Conservation (phyloP, 2,329 filamentous ascomycete species). For the Fusarium coffeatum region DNA sequence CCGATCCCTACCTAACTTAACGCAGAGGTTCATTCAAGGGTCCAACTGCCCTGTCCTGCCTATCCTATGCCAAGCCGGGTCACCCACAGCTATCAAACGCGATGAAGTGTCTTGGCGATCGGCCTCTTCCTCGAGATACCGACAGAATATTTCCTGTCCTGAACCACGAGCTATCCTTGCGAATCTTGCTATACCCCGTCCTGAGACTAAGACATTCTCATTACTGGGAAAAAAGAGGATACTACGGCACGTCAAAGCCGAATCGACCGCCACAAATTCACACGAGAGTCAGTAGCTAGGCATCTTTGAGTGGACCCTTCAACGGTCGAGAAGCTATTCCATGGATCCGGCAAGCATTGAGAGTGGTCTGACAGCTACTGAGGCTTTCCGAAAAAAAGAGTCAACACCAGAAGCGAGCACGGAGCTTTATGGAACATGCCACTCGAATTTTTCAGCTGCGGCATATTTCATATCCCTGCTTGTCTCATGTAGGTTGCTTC, state of each 20-base stretch:
- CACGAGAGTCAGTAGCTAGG: slow-evolving; percentile 10
- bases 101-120: slow-evolving; percentile 38
- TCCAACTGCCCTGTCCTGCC: not conserved
- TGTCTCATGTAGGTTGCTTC: slow-evolving; percentile 6
- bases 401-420: slow-evolving; percentile 7
- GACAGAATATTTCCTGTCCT: not conserved
- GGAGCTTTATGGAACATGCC: not conserved
- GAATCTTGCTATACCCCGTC: not conserved
- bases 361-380: slow-evolving; percentile 19
- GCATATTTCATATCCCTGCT: not conserved
- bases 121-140: slow-evolving; percentile 3
- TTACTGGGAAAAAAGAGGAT: slow-evolving; percentile 22
- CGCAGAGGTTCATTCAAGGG: not conserved
- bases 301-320: slow-evolving; percentile 21
- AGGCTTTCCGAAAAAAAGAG: not conserved
- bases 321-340: slow-evolving; percentile 40
- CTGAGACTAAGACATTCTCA: not conserved
- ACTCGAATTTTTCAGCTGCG: slow-evolving; percentile 13
- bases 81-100: slow-evolving; percentile 25
- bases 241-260: slow-evolving; percentile 40
- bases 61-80: slow-evolving; percentile 40
- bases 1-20: slow-evolving; percentile 1
- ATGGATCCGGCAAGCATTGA: slow-evolving; percentile 1
- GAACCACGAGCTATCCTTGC: not conserved
- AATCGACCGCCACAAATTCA: slow-evolving; percentile 27